A percentile compares a stretch with the other conserved stretches of the same genome.
Conservation (phyloP, 768 basidiomycete genomes). For the Lyophyllum decastes region DNA sequence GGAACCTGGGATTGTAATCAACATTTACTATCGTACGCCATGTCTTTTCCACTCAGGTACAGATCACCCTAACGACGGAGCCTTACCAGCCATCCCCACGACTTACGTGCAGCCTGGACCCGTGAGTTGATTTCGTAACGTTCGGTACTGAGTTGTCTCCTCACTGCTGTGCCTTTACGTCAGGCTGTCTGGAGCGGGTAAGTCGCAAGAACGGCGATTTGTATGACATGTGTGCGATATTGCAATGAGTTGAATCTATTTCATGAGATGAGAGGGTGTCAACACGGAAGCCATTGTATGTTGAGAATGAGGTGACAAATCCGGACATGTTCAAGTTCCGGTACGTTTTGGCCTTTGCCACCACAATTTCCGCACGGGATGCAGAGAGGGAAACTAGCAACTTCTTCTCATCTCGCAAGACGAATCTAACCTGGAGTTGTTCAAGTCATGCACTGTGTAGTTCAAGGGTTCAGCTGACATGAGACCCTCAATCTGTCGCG, state of each 20-base stretch:
- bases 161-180: background rate
- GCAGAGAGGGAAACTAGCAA: too few species aligned
- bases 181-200: constrained; percentile 12
- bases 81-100: constrained; percentile 7
- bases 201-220: background rate
- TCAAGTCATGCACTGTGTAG: too few species aligned
- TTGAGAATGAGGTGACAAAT: too few species aligned
- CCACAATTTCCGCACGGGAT: too few species aligned
- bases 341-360: too few species aligned
- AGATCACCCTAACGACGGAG: background rate
- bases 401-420: too few species aligned
- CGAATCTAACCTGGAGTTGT: too few species aligned
- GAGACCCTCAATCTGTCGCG: too few species aligned
- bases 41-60: background rate
- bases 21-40: constrained; percentile 14
- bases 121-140: background rate
- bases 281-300: too few species aligned
- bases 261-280: background rate
- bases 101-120: constrained; percentile 14
- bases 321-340: too few species aligned
- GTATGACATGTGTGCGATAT: background rate
- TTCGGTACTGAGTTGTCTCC: background rate
- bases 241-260: background rate
- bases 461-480: too few species aligned
- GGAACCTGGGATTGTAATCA: constrained; percentile 14